Conservation (phyloP, 495 filamentous ascomycete species). For the Penicillium psychrofluorescens region DNA sequence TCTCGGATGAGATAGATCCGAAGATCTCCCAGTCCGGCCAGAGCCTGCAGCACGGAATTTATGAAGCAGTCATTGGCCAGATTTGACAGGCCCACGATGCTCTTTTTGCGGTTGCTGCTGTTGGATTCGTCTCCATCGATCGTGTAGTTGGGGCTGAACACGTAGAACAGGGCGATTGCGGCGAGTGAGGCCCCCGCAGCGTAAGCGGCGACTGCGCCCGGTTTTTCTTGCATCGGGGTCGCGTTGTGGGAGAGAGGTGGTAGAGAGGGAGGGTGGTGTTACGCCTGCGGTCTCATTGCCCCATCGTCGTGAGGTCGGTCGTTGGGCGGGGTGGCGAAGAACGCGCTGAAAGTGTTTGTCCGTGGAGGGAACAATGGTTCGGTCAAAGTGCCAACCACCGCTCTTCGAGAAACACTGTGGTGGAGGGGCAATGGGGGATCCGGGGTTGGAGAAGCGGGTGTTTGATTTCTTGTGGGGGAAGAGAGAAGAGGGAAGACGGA, state of each 20-base stretch:
- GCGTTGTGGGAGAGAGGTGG: background rate
- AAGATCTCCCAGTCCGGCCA: conserved; percentile 91
- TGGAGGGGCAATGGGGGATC: background rate
- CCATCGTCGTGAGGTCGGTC: background rate
- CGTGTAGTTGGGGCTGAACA: conserved; percentile 92
- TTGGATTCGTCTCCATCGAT: conserved; percentile 69
- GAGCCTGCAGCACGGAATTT: conserved; percentile 89
- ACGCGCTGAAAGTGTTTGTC: too few species aligned
- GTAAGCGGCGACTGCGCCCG: conserved; percentile 81
- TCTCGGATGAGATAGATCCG: conserved; percentile 86
- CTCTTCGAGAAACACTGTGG: too few species aligned
- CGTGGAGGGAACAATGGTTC: too few species aligned
- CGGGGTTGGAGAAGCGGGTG: background rate
- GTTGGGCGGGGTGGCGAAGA: too few species aligned
- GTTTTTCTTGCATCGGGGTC: conserved; percentile 73
- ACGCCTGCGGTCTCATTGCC: conserved; percentile 5
- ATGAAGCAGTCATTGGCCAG: conserved; percentile 99
- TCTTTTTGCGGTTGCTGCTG: conserved; percentile 65
- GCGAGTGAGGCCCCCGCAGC: conserved; percentile 93
- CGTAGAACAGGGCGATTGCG: conserved; percentile 92
- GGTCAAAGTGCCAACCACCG: too few species aligned
- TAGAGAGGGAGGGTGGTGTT: conserved; percentile 4
- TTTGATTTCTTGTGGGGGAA: background rate
- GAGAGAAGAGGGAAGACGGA: background rate
- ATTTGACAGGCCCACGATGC: conserved; percentile 83